phyloP scores from a whole-genome alignment of 306 rosid species.

The Trichosanthes truncata region DNA sequence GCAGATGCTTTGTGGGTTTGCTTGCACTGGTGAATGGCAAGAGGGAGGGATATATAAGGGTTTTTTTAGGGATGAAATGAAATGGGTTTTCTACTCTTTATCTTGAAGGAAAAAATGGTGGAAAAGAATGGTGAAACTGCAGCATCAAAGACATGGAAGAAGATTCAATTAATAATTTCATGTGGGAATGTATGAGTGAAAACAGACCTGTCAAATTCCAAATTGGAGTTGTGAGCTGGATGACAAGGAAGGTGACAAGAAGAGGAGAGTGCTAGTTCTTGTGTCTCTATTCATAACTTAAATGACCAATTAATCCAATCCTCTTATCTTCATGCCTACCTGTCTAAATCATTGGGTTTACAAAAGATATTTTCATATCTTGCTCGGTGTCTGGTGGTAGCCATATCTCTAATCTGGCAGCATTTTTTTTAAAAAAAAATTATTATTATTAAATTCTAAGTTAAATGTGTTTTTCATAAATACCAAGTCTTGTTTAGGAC shows the following conservation, averaged over 20 bases:
- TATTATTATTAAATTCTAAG: no score
- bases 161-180: slow-evolving; percentile 46
- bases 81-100: neutral
- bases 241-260: slow-evolving; percentile 53
- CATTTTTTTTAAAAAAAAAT: no score
- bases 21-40: neutral
- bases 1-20: neutral
- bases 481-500: neutral
- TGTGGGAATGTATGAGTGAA: slow-evolving; percentile 53
- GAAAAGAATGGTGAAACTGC: slow-evolving; percentile 7
- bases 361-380: neutral
- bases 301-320: neutral
- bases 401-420: neutral
- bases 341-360: neutral
- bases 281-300: slow-evolving; percentile 4
- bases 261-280: slow-evolving; percentile 16
- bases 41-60: slow-evolving; percentile 5
- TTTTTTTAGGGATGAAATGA: neutral
- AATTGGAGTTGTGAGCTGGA: slow-evolving; percentile 50
- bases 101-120: neutral
- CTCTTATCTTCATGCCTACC: slow-evolving; percentile 1
- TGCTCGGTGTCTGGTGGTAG: neutral
- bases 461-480: no score
- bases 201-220: slow-evolving; percentile 44
- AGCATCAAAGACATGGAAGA: neutral